Conservation (phyloP, 768 basidiomycete genomes). For the Trametes villosa region DNA sequence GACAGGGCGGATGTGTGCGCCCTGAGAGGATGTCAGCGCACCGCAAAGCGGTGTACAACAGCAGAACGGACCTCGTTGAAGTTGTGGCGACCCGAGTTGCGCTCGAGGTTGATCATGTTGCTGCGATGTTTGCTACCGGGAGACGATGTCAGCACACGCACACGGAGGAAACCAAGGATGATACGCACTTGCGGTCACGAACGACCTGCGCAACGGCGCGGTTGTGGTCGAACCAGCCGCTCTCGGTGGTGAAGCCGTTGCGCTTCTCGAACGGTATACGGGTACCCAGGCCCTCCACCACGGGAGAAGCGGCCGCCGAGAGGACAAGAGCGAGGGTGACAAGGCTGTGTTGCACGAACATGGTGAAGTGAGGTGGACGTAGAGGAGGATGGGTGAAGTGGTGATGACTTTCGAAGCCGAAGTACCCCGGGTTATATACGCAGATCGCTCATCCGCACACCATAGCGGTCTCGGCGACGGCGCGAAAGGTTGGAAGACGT, state of each 20-base stretch:
- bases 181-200: conserved; percentile 25
- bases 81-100: conserved; percentile 15
- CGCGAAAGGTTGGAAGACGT: neutral
- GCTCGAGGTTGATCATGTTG: conserved; percentile 22
- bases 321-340: conserved; percentile 8
- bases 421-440: neutral
- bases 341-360: conserved; percentile 10
- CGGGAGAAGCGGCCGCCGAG: conserved; percentile 6
- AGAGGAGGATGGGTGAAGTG: neutral
- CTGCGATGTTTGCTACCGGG: conserved; percentile 24
- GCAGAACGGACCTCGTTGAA: conserved; percentile 16
- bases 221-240: conserved; percentile 25
- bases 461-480: neutral
- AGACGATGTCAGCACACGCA: neutral
- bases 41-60: neutral
- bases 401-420: neutral
- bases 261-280: conserved; percentile 22
- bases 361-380: neutral
- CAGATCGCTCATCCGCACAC: conserved; percentile 5
- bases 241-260: neutral
- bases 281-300: neutral
- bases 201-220: conserved; percentile 18
- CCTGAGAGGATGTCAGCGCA: neutral
- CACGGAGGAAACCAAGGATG: no score
- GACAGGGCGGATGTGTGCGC: conserved; percentile 34